These are phyloP conservation scores for Chrysoporthe cubensis DNA, from an alignment of 2,329 filamentous ascomycete genomes.

Conservation along the genomic window DNA sequence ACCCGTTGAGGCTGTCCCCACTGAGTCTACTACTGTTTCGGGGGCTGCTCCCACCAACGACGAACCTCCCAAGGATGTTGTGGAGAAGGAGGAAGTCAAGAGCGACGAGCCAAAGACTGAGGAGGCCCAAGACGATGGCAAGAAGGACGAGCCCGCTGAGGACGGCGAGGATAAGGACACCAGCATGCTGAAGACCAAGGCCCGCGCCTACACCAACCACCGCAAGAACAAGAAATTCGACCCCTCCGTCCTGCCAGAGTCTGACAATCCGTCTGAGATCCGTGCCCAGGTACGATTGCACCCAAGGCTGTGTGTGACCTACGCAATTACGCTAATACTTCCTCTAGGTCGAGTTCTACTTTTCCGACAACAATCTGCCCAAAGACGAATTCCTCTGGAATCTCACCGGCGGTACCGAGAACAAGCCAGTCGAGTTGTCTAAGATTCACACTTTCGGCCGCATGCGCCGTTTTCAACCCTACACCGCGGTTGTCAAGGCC, in stretches of 20 bases:
- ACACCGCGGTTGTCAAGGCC: constrained; percentile 79
- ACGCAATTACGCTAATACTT: constrained; percentile 25
- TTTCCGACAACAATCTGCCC: constrained; percentile 87
- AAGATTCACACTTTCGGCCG: constrained; percentile 87
- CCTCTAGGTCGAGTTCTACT: constrained; percentile 90
- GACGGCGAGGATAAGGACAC: constrained; percentile 32
- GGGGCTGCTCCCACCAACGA: constrained; percentile 40
- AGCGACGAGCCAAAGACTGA: constrained; percentile 31
- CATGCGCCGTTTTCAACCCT: constrained; percentile 93
- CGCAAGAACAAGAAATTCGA: constrained; percentile 72
- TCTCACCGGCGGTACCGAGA: constrained; percentile 75
- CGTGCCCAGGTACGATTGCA: constrained; percentile 71
- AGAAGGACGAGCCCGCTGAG: constrained; percentile 35
- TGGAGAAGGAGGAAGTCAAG: constrained; percentile 30
- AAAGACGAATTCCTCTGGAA: constrained; percentile 87
- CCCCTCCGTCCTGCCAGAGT: constrained; percentile 67
- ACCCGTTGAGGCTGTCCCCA: constrained; percentile 22
- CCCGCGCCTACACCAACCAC: constrained; percentile 44
- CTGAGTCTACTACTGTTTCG: constrained; percentile 22
- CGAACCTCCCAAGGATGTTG: constrained; percentile 32
- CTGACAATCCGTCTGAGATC: constrained; percentile 78
- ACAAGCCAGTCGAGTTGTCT: constrained; percentile 79
- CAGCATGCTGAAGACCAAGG: constrained; percentile 50
- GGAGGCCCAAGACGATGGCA: constrained; percentile 34
- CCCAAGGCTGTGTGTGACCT: not conserved